Evolutionary conservation across 495 filamentous ascomycete genomes (phyloP).

Genomic region (Daldinia grandis): DNA sequence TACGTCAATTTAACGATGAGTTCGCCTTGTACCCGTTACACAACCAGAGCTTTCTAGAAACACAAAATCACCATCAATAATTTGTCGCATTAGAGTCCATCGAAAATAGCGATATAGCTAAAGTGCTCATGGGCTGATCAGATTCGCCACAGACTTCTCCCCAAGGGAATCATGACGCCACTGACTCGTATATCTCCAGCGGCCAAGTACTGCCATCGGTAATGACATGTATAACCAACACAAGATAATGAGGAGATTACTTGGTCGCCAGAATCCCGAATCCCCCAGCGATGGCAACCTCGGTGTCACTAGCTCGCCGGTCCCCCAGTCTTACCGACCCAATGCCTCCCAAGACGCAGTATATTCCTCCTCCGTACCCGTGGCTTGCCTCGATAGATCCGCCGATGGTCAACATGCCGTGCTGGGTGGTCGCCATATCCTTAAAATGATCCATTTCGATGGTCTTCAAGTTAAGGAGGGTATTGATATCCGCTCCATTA

Average conservation of each 20-base stretch:
- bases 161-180: conserved; percentile 41
- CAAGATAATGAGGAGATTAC: conserved; percentile 62
- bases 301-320: conserved; percentile 49
- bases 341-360: conserved; percentile 75
- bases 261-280: conserved; percentile 55
- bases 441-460: conserved; percentile 81
- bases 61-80: neutral
- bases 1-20: conserved; percentile 3
- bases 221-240: conserved; percentile 52
- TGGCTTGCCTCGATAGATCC: conserved; percentile 80
- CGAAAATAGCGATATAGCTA: neutral
- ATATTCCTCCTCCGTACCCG: conserved; percentile 75
- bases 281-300: conserved; percentile 48
- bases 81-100: conserved; percentile 13
- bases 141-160: conserved; percentile 11
- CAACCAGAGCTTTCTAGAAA: neutral
- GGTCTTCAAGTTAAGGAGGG: conserved; percentile 76
- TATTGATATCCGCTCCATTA: conserved; percentile 79
- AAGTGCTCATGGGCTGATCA: conserved; percentile 23
- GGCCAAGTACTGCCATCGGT: conserved; percentile 40
- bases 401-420: conserved; percentile 78
- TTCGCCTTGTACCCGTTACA: neutral
- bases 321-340: conserved; percentile 59
- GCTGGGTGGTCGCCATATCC: conserved; percentile 81
- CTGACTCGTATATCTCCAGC: conserved; percentile 27